These are phyloP conservation scores for Penicillium sp. DNA, from an alignment of 2,329 filamentous ascomycete species.

Conservation along the genomic window DNA sequence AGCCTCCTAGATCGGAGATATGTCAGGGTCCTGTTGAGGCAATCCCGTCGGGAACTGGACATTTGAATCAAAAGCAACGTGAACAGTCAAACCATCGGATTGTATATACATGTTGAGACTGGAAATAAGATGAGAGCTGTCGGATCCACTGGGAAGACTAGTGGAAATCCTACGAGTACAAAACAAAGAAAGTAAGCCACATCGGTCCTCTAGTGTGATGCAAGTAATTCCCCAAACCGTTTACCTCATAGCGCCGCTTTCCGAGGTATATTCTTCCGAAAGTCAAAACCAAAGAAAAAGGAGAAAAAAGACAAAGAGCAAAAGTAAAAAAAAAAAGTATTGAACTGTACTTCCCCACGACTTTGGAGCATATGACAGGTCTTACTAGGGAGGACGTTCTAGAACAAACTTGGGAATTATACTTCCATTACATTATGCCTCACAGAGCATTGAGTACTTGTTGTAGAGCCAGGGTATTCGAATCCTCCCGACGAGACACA, in stretches of 20 bases:
- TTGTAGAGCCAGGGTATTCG: slow-evolving; percentile 76
- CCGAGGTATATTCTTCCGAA: not conserved
- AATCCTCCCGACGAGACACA: slow-evolving; percentile 82
- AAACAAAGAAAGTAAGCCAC: not conserved
- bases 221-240: not conserved
- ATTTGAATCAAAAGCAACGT: not conserved
- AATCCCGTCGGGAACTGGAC: not conserved
- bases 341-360: not conserved
- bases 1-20: not conserved
- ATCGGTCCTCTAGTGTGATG: not conserved
- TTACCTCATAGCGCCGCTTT: not conserved
- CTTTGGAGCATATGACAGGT: not conserved
- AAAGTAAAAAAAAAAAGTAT: not conserved
- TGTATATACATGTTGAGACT: not conserved
- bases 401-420: no score
- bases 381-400: not conserved
- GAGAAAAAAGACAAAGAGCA: no score
- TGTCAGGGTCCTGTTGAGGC: not conserved
- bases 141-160: not conserved
- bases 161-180: not conserved
- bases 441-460: slow-evolving; percentile 70
- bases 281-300: not conserved
- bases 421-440: slow-evolving; percentile 6
- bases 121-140: slow-evolving; percentile 1
- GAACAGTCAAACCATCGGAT: not conserved